phyloP scores from a whole-genome alignment of 192 early-diverging fungal genomes.

The Coemansia sp. region DNA sequence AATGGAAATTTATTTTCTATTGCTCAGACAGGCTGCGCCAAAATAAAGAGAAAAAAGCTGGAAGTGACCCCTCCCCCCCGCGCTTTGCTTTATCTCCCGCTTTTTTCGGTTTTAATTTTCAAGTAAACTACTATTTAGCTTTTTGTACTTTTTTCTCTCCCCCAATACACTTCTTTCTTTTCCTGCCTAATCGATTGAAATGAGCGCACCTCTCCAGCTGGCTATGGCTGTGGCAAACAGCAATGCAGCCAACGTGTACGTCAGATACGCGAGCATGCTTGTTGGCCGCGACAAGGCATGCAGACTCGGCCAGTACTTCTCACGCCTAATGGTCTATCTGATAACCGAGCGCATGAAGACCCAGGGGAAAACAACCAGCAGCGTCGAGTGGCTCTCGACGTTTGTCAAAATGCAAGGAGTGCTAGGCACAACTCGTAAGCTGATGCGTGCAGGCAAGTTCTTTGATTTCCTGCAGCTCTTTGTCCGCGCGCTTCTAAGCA shows the following conservation, averaged over 20 bases:
- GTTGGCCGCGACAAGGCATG: conserved; percentile 75
- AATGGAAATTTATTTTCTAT: too few relatives aligned
- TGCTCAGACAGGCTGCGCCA: too few relatives aligned
- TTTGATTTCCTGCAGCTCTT: conserved; percentile 35
- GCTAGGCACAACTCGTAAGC: conserved; percentile 35
- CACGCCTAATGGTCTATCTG: conserved; percentile 69
- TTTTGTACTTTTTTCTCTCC: neutral
- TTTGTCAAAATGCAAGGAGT: conserved; percentile 25
- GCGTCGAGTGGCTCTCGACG: conserved; percentile 25
- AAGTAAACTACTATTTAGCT: too few relatives aligned
- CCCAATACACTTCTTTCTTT: neutral
- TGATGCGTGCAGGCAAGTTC: conserved; percentile 50
- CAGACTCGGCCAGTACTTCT: conserved; percentile 83
- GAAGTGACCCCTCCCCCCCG: too few relatives aligned
- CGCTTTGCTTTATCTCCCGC: too few relatives aligned
- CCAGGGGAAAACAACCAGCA: conserved; percentile 15
- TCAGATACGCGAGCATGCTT: conserved; percentile 62
- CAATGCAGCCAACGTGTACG: conserved; percentile 26
- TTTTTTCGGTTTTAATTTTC: too few relatives aligned
- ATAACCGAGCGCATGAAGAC: conserved; percentile 16
- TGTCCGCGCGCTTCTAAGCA: conserved; percentile 9
- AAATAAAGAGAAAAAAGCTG: too few relatives aligned
- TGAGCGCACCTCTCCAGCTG: neutral
- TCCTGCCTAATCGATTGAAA: neutral
- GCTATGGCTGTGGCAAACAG: conserved; percentile 23